A percentile compares a stretch with the other conserved stretches of the same genome.
Evolutionary conservation across 2,329 filamentous ascomycete genomes (phyloP).

Genomic region (Seiridium cupressi): DNA sequence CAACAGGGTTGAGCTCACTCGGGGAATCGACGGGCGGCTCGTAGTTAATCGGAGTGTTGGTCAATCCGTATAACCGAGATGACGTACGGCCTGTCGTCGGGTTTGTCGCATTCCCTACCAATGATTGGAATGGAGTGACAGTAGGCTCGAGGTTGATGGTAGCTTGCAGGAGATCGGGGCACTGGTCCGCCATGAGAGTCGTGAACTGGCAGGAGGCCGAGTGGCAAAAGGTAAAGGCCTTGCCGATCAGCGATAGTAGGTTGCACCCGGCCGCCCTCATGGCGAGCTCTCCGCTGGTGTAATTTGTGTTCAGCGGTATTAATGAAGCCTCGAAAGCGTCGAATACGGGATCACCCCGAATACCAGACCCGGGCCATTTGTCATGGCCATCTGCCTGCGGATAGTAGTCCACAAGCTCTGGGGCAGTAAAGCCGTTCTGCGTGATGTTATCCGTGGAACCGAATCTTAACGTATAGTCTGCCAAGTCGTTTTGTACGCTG

Average conservation of each 20-base stretch:
- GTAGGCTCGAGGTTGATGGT: slow-evolving; percentile 9
- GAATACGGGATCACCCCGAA: slow-evolving; percentile 7
- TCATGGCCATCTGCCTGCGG: slow-evolving; percentile 35
- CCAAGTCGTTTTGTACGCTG: slow-evolving; percentile 16
- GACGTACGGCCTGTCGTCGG: background rate
- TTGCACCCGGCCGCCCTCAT: slow-evolving; percentile 9
- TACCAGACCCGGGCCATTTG: slow-evolving; percentile 29
- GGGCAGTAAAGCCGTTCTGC: slow-evolving; percentile 24
- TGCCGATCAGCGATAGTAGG: slow-evolving; percentile 1
- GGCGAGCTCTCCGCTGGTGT: slow-evolving; percentile 4
- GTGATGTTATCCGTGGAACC: slow-evolving; percentile 19
- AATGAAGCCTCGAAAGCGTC: slow-evolving; percentile 8
- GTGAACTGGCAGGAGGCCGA: slow-evolving; percentile 5
- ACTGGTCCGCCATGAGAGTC: slow-evolving; percentile 7
- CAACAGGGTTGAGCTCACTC: slow-evolving; percentile 1
- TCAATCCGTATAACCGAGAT: slow-evolving; percentile 7
- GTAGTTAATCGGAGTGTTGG: slow-evolving; percentile 7
- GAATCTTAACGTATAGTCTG: slow-evolving; percentile 16
- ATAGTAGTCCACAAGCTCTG: slow-evolving; percentile 14
- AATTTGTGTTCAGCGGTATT: slow-evolving; percentile 7
- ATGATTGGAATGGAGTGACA: slow-evolving; percentile 5
- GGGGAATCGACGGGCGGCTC: slow-evolving; percentile 1
- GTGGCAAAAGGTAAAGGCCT: slow-evolving; percentile 6
- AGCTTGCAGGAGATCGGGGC: slow-evolving; percentile 3
- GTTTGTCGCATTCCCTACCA: slow-evolving; percentile 1